These are phyloP conservation scores for Herpetomonas tarakana DNA, from an alignment of 208 protist genomes.

Conservation along the genomic window DNA sequence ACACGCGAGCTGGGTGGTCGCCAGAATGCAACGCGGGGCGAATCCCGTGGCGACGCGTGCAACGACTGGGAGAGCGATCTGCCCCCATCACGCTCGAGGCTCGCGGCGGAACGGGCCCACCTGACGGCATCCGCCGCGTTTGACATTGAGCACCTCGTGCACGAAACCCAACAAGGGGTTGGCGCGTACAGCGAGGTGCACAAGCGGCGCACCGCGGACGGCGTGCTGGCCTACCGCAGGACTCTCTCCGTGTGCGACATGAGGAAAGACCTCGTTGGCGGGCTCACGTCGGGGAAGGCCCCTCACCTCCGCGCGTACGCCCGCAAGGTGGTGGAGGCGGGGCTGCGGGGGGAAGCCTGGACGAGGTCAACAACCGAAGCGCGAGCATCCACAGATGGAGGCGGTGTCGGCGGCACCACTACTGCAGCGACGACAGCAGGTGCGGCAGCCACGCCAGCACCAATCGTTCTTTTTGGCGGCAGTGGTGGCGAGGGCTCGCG, in stretches of 20 bases:
- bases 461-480: conserved; percentile 14
- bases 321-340: conserved; percentile 34
- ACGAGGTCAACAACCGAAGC: conserved; percentile 12
- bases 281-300: conserved; percentile 33
- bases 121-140: conserved; percentile 25
- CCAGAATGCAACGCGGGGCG: conserved; percentile 35
- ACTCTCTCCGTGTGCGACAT: conserved; percentile 41
- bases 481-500: background rate
- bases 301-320: conserved; percentile 46
- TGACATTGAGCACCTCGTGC: conserved; percentile 39
- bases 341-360: conserved; percentile 41
- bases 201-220: conserved; percentile 28
- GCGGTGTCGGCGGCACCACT: too few species aligned
- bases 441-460: background rate
- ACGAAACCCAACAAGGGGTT: conserved; percentile 8
- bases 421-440: too few species aligned
- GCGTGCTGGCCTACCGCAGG: conserved; percentile 36
- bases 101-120: conserved; percentile 36
- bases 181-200: conserved; percentile 18
- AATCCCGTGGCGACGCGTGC: background rate
- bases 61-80: conserved; percentile 18
- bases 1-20: conserved; percentile 41
- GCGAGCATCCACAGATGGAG: conserved; percentile 3
- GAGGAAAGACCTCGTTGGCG: conserved; percentile 51
- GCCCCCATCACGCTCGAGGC: conserved; percentile 12